These are phyloP conservation scores for Neoascochyta sp. DNA, from an alignment of 2,329 filamentous ascomycete species.

Conservation along the genomic window DNA sequence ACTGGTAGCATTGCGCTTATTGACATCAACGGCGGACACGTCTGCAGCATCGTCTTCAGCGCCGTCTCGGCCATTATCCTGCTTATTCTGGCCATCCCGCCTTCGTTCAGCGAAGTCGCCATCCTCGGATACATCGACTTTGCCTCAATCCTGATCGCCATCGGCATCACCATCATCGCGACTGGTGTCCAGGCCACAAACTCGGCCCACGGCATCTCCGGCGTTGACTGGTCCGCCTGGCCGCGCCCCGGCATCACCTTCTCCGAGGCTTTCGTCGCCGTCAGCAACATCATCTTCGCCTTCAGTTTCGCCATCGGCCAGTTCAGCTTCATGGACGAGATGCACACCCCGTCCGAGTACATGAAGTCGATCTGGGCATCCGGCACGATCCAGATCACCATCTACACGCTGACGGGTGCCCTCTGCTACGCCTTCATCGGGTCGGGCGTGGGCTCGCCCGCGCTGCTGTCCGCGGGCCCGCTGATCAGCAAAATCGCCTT, in stretches of 20 bases:
- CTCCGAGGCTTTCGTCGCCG: slow-evolving; percentile 11
- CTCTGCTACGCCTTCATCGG: slow-evolving; percentile 13
- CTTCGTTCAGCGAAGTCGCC: slow-evolving; percentile 11
- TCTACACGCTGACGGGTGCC: slow-evolving; percentile 12
- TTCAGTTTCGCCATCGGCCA: slow-evolving; percentile 13
- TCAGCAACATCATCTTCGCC: slow-evolving; percentile 13
- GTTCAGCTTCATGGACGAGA: slow-evolving; percentile 13
- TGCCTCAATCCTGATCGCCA: slow-evolving; percentile 12
- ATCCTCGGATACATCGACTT: slow-evolving; percentile 13
- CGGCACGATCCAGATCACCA: slow-evolving; percentile 10
- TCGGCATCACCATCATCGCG: slow-evolving; percentile 13
- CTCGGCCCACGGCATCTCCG: slow-evolving; percentile 6
- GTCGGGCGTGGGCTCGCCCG: slow-evolving; percentile 5
- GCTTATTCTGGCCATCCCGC: slow-evolving; percentile 12
- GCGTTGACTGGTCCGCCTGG: slow-evolving; percentile 12
- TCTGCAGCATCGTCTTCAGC: slow-evolving; percentile 12
- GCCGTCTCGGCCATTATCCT: slow-evolving; percentile 11
- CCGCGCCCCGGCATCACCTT: slow-evolving; percentile 9
- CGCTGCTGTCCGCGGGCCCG: slow-evolving; percentile 8
- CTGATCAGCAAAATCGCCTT: slow-evolving; percentile 10
- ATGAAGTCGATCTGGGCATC: slow-evolving; percentile 13
- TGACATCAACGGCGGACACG: slow-evolving; percentile 13
- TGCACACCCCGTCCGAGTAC: slow-evolving; percentile 11
- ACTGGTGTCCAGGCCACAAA: slow-evolving; percentile 10
- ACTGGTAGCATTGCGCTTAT: slow-evolving; percentile 13